phyloP scores from a whole-genome alignment of 106 monocot genomes.

The Alisma plantagoaquatica region DNA sequence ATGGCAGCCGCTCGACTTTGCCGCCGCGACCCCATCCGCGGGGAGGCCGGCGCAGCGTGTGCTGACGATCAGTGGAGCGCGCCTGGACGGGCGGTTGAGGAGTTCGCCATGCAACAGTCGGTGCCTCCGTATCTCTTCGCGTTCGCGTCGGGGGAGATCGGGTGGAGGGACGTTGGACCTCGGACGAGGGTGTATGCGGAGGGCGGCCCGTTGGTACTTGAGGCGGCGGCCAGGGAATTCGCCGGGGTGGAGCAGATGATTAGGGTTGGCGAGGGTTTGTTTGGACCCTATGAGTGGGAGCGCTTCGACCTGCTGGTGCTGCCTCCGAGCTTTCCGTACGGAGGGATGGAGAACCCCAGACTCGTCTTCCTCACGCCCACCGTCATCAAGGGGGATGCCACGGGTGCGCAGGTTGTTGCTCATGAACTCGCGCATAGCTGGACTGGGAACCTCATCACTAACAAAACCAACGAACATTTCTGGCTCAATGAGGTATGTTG shows the following conservation, averaged over 20 bases:
- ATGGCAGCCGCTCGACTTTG: conserved; percentile 51
- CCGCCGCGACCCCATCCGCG: conserved; percentile 42
- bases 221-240: conserved; percentile 75
- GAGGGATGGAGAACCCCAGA: conserved; percentile 95
- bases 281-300: conserved; percentile 92
- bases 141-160: conserved; percentile 71
- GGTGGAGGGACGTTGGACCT: conserved; percentile 58
- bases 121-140: conserved; percentile 92
- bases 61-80: conserved; percentile 53
- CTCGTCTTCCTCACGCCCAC: conserved; percentile 94
- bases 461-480: conserved; percentile 93
- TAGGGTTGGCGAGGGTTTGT: conserved; percentile 59
- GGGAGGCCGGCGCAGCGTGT: conserved; percentile 20
- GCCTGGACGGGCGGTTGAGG: conserved; percentile 53
- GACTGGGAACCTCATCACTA: conserved; percentile 96
- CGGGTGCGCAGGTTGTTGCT: conserved; percentile 91
- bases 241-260: conserved; percentile 86
- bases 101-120: conserved; percentile 77
- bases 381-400: conserved; percentile 76
- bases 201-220: conserved; percentile 41
- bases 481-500: conserved; percentile 88
- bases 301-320: conserved; percentile 84
- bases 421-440: conserved; percentile 99
- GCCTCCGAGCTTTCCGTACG: conserved; percentile 90
- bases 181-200: conserved; percentile 77